Evolutionary conservation across 306 rosid species (phyloP).

Genomic region (Vigna mungo): DNA sequence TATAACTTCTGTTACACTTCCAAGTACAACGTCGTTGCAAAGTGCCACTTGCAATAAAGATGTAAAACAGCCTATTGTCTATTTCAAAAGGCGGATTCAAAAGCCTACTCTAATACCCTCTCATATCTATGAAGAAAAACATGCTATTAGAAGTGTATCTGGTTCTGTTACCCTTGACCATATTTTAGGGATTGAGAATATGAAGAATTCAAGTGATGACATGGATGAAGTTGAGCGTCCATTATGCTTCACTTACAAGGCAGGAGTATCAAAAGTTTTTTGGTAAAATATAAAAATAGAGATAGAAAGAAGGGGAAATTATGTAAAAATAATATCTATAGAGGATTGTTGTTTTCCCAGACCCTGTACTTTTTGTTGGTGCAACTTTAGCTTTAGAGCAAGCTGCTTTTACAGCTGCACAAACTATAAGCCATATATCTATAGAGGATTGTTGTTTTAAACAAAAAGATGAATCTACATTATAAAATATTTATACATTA

Average conservation of each 20-base stretch:
- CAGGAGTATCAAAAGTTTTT: constrained; percentile 58
- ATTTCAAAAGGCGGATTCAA: constrained; percentile 74
- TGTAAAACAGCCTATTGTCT: constrained; percentile 77
- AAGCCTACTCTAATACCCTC: constrained; percentile 52
- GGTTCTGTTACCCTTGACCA: constrained; percentile 46
- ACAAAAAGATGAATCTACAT: constrained; percentile 44
- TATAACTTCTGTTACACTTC: constrained; percentile 58
- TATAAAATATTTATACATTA: not conserved
- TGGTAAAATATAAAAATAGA: constrained; percentile 2
- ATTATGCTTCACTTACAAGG: constrained; percentile 61
- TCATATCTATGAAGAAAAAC: constrained; percentile 42
- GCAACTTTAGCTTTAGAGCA: constrained; percentile 76
- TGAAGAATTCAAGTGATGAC: constrained; percentile 45
- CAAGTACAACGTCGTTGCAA: constrained; percentile 53
- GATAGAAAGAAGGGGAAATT: too few relatives aligned
- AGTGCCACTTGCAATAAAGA: constrained; percentile 50
- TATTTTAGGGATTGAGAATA: constrained; percentile 30
- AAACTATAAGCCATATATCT: constrained; percentile 95
- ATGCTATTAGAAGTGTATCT: constrained; percentile 40
- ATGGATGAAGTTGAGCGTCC: constrained; percentile 52
- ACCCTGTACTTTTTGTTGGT: constrained; percentile 75
- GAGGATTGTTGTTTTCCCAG: constrained; percentile 49
- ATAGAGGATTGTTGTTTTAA: constrained; percentile 93
- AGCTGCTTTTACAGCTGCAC: constrained; percentile 87
- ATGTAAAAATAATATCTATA: too few relatives aligned